Evolutionary conservation across 352 stramenopile species (phyloP), one percentile per base, ranked within the genome.

Genomic region (Phytophthora hybrid): DNA sequence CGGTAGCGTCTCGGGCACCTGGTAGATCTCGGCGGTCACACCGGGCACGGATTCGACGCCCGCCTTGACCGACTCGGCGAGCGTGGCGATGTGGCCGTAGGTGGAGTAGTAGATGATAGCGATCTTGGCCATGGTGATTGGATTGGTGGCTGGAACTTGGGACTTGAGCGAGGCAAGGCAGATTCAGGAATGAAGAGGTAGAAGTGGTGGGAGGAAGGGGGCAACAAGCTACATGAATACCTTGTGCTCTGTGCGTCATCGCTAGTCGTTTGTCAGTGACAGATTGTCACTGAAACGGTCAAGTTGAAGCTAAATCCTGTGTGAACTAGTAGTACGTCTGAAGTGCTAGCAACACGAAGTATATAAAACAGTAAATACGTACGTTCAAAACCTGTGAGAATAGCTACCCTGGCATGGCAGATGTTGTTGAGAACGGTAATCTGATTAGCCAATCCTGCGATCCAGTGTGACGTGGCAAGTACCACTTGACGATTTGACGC

Each of bases 91-190:
- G 70, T 77, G 70, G 59, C 53, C 53, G 64, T 77, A 77, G 44
- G 70, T 77, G 64, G 70, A 77, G 70, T 77, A 77, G 59, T 77
- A 77, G 59, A 77, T 59, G 53, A 77, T 73, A 52, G 70, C 70
- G 64, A 77, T 73, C 58, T 73, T 77, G 4, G 37, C 37, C 37
- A 46, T 46, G 37, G 37, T 46, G 37, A 14, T 46, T 46, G 37
- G 37, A 46, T 10, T 46, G 37, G 13, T 26, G 37, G 1, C 39
- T 47, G 39, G 55, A 41, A 21, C 16, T 18, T n/a, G 21, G n/a
- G 58, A 46, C 26, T 66, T 66, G 59, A 57, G 41, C 39, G 11
- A 11, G 23, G 16, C 11, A 57, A 26, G 16, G 46, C 6, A 53
- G 18, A 66, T 66, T 57, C 10, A 58, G 31, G 59, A 66, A 58